Evolutionary conservation across 2,329 filamentous ascomycete species (phyloP).

Genomic region (Neoarthrinium moseri): DNA sequence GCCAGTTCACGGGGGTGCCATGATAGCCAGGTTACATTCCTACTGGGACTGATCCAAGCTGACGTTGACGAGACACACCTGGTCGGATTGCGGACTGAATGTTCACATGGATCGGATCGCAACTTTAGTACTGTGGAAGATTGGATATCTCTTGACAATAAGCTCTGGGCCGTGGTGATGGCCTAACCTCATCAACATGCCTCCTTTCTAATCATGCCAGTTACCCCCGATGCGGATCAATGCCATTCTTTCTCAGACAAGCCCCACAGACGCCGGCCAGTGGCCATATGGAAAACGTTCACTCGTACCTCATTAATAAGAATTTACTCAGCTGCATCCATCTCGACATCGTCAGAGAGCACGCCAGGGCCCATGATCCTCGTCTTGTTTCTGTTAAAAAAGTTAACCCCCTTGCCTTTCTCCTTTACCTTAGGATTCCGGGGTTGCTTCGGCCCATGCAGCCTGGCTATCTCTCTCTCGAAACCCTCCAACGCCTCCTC

Average conservation of each 20-base stretch:
- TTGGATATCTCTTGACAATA: background rate
- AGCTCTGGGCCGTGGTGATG: too few species aligned
- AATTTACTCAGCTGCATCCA: conserved; percentile 10
- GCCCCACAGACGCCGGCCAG: conserved; percentile 4
- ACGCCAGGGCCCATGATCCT: conserved; percentile 10
- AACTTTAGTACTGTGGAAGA: too few species aligned
- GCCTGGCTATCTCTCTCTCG: conserved; percentile 8
- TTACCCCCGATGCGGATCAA: background rate
- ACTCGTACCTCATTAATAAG: background rate
- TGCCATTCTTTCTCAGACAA: background rate
- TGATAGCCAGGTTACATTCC: too few species aligned
- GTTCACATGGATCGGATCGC: too few species aligned
- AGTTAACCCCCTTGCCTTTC: conserved; percentile 5
- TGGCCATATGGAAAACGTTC: background rate
- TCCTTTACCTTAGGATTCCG: background rate
- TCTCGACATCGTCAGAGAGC: conserved; percentile 9
- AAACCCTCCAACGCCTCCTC: conserved; percentile 10
- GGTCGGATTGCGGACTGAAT: too few species aligned
- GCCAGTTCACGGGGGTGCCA: too few species aligned
- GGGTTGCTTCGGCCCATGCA: conserved; percentile 4
- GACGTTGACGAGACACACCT: too few species aligned
- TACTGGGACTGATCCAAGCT: too few species aligned
- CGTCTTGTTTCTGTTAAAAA: conserved; percentile 3
- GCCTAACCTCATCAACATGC: too few species aligned
- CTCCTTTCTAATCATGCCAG: background rate